Percentiles rank a stretch among this genome's conserved stretches.
Conservation (phyloP, 1,284 basidiomycete genomes). For the Peniophora sp. region DNA sequence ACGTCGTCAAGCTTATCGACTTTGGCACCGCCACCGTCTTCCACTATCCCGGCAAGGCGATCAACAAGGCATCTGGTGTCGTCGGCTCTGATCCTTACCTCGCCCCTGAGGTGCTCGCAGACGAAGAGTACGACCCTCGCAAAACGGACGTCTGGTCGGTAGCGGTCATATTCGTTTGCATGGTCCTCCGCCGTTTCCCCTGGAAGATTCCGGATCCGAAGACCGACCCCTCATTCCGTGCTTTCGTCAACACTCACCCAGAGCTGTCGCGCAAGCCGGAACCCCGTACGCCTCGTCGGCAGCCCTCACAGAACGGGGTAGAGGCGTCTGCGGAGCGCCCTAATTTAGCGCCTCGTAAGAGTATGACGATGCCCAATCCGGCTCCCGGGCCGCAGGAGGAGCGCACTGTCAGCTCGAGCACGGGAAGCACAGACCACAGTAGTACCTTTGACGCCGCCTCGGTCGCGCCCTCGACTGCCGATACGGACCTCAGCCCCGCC, state of each 20-base stretch:
- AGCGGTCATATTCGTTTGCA: conserved; percentile 99
- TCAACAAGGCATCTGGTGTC: conserved; percentile 79
- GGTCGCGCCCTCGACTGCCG: conserved; percentile 5
- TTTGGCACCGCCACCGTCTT: conserved; percentile 99
- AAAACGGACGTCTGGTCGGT: conserved; percentile 99
- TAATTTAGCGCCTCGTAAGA: conserved; percentile 1
- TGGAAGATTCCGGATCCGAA: conserved; percentile 98
- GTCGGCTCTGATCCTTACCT: conserved; percentile 98
- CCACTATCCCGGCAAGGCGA: conserved; percentile 90
- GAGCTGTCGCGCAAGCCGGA: conserved; percentile 49
- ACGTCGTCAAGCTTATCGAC: conserved; percentile 98
- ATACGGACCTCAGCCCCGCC: conserved; percentile 6
- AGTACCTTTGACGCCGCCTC: conserved; percentile 10
- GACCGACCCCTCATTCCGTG: conserved; percentile 85
- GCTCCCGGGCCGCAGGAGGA: neutral
- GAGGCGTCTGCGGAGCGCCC: neutral
- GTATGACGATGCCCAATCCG: conserved; percentile 3
- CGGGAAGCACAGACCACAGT: conserved; percentile 4
- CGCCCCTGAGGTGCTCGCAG: conserved; percentile 88
- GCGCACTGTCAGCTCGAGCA: conserved; percentile 2
- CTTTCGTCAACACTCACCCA: conserved; percentile 90
- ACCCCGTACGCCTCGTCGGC: conserved; percentile 7
- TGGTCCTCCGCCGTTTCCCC: conserved; percentile 95
- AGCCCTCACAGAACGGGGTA: neutral
- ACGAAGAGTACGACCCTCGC: conserved; percentile 86